phyloP scores from a whole-genome alignment of 2,329 filamentous ascomycete species.

The Claviceps spartinae region DNA sequence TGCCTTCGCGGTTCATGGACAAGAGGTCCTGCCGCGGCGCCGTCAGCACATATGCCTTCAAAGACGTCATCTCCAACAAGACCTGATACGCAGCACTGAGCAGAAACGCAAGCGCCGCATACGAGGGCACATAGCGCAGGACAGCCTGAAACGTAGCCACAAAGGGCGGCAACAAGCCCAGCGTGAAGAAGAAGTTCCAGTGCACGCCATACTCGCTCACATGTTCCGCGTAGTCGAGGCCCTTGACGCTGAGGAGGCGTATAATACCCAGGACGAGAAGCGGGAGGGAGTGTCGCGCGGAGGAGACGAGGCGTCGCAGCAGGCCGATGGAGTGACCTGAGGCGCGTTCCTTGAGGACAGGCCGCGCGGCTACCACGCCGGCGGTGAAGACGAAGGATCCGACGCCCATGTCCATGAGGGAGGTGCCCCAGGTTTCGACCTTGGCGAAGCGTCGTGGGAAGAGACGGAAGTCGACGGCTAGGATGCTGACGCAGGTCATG shows the following conservation, averaged over 20 bases:
- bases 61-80: slow-evolving; percentile 57
- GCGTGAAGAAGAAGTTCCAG: slow-evolving; percentile 99
- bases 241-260: slow-evolving; percentile 80
- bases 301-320: slow-evolving; percentile 44
- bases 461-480: slow-evolving; percentile 90
- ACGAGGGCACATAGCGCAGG: slow-evolving; percentile 59
- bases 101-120: slow-evolving; percentile 58
- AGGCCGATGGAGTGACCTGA: slow-evolving; percentile 36
- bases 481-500: slow-evolving; percentile 75
- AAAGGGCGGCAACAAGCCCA: slow-evolving; percentile 78
- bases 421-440: slow-evolving; percentile 98
- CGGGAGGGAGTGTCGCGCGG: slow-evolving; percentile 70
- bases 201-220: slow-evolving; percentile 96
- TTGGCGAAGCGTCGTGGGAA: slow-evolving; percentile 94
- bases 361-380: slow-evolving; percentile 77
- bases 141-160: slow-evolving; percentile 69
- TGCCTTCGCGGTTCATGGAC: slow-evolving; percentile 83
- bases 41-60: slow-evolving; percentile 72
- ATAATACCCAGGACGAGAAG: slow-evolving; percentile 68
- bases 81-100: slow-evolving; percentile 61
- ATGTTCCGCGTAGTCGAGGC: slow-evolving; percentile 90
- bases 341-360: slow-evolving; percentile 57
- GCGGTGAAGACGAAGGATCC: slow-evolving; percentile 95
- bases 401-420: slow-evolving; percentile 96
- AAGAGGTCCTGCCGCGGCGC: slow-evolving; percentile 67